Percentiles rank a stretch among this genome's conserved stretches.
Conservation (phyloP, 495 filamentous ascomycete genomes). For the Lophium mytilinum region DNA sequence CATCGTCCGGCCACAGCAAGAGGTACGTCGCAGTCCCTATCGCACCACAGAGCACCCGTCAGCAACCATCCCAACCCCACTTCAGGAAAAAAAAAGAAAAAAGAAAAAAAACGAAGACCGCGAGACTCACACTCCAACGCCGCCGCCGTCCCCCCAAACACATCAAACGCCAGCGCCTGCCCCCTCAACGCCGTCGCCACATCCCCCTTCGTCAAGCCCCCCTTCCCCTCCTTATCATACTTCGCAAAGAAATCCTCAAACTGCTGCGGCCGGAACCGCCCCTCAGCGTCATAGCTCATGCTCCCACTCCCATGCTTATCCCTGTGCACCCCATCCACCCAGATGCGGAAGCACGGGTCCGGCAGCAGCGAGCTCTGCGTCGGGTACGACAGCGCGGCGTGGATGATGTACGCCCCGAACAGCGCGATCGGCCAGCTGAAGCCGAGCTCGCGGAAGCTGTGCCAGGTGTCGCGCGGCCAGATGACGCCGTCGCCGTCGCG, state of each 20-base stretch:
- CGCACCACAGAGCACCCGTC: background rate
- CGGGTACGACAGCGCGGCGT: constrained; percentile 45
- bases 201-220: constrained; percentile 27
- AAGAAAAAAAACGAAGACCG: background rate
- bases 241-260: constrained; percentile 55
- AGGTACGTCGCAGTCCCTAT: constrained; percentile 43
- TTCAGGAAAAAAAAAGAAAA: constrained; percentile 11
- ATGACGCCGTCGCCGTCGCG: constrained; percentile 15
- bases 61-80: constrained; percentile 1
- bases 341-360: constrained; percentile 47
- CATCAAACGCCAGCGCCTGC: constrained; percentile 39
- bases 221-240: constrained; percentile 38
- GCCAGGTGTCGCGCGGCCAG: constrained; percentile 4
- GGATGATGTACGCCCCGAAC: constrained; percentile 41
- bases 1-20: constrained; percentile 42
- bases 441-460: background rate
- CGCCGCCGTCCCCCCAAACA: constrained; percentile 38
- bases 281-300: constrained; percentile 46
- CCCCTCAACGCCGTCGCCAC: constrained; percentile 33
- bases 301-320: constrained; percentile 52
- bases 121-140: constrained; percentile 35
- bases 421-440: constrained; percentile 36
- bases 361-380: constrained; percentile 35
- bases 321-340: constrained; percentile 44
- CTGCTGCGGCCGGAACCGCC: constrained; percentile 44